Base-by-base conservation (phyloP, 1,284 basidiomycete species). In the Rhizoctonia solani region DNA sequence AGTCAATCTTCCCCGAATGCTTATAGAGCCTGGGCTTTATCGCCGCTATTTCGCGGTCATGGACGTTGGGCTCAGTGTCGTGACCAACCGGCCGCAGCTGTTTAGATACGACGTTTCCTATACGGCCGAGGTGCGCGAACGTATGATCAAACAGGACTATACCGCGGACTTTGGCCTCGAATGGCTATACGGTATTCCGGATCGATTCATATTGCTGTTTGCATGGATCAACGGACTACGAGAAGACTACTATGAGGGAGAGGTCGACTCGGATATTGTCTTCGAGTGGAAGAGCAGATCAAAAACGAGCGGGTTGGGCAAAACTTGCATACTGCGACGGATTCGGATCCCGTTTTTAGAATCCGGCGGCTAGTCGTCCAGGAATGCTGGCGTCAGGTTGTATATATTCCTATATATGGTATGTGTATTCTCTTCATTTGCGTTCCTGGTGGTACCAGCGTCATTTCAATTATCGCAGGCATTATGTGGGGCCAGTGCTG, bases 101-200 rank as follows among this genome's bases (percentile, higher is more conserved):
- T 44, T 59, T n/a, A 41, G 29, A 34, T 59, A 59, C 44, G 56
- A 59, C 27, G 29, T 29, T 4, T 19, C 56, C 11, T 32, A 49
- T n/a, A 6, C 41, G n/a, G n/a, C 44, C 8, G 56, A 34, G 23
- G 11, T 49, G 9, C 49, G 29, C 19, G 42, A 59, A 5, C 41
- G 16, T 23, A 9, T 29, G 5, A 5, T 44, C 19, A 23, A 56
- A 8, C 3, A 19, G n/a, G 19, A 59, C 16, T 9, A 11, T 5
- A 14, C 44, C 6, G 44, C 6, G 6, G 23, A 47, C 3, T 8
- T 21, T 34, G 56, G 56, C 5, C 27, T 59, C 2, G 42, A 59
- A 14, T 59, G 56, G 56, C 32, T 47, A 44, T 21, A 59, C 21
- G 56, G 56, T 4, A 44, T 59, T 34, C 56, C 56, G n/a, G 56